Evolutionary conservation across 495 filamentous ascomycete species (phyloP).

Genomic region (Daldinia caldariorum): DNA sequence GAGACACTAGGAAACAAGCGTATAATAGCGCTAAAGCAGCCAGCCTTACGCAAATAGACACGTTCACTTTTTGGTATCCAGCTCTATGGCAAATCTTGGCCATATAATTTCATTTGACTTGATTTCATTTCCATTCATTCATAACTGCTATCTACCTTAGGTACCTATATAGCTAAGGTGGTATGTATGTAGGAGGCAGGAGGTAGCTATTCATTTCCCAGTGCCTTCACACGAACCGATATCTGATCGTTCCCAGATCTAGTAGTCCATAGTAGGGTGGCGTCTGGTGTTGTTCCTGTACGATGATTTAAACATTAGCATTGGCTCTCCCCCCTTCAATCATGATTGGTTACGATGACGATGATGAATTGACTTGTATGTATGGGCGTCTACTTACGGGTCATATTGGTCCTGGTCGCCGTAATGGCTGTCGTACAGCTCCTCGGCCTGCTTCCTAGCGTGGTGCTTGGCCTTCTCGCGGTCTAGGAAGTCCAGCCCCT

Average conservation of each 20-base stretch:
- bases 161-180: no score
- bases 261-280: constrained; percentile 42
- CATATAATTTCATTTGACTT: constrained; percentile 10
- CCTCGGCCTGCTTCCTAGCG: constrained; percentile 70
- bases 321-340: background rate
- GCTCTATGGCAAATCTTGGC: background rate
- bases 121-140: constrained; percentile 22
- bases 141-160: constrained; percentile 17
- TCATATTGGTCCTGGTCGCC: constrained; percentile 58
- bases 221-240: constrained; percentile 1
- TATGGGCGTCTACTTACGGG: constrained; percentile 53
- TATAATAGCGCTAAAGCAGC: background rate
- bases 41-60: background rate
- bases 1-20: background rate
- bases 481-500: constrained; percentile 76
- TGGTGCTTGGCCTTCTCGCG: constrained; percentile 71
- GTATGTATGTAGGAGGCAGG: background rate
- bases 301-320: constrained; percentile 1
- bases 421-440: constrained; percentile 71
- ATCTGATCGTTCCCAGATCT: constrained; percentile 11
- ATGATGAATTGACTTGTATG: background rate
- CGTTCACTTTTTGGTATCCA: background rate
- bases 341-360: background rate
- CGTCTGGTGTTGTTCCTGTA: constrained; percentile 24
- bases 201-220: no score